Conservation (phyloP, 2,329 filamentous ascomycete species). For the Xylogone sp. region DNA sequence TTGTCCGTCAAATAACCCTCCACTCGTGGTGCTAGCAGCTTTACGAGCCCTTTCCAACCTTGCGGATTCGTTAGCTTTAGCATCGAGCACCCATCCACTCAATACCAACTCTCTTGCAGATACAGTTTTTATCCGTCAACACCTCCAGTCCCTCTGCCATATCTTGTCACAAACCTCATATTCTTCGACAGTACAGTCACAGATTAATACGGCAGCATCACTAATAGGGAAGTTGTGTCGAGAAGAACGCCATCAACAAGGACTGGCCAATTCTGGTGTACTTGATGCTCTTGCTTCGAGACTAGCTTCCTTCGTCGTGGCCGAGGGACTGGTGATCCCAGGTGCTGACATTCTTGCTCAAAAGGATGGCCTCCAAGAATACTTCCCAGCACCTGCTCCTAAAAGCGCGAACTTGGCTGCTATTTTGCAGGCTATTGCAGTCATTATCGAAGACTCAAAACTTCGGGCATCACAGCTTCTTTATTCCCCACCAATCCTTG, state of each 20-base stretch:
- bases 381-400: constrained; percentile 60
- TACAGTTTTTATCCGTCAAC: constrained; percentile 57
- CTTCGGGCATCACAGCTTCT: constrained; percentile 70
- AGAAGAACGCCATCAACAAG: constrained; percentile 65
- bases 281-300: constrained; percentile 75
- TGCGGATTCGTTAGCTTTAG: constrained; percentile 58
- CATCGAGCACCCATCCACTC: constrained; percentile 45
- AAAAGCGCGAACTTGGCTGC: constrained; percentile 57
- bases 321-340: constrained; percentile 65
- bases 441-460: constrained; percentile 75
- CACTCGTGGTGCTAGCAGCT: constrained; percentile 67
- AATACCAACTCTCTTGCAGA: constrained; percentile 54
- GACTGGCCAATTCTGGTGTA: constrained; percentile 68
- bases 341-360: constrained; percentile 52
- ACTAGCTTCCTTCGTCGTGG: constrained; percentile 67
- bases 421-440: constrained; percentile 72
- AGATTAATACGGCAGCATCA: constrained; percentile 56
- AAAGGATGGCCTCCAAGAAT: constrained; percentile 50
- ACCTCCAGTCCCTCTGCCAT: constrained; percentile 58
- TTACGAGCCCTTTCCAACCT: constrained; percentile 72
- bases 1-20: constrained; percentile 60
- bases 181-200: constrained; percentile 51
- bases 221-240: constrained; percentile 59
- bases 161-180: constrained; percentile 60
- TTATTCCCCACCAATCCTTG: constrained; percentile 64